Base-by-base conservation (phyloP, 23 red algal genomes). In the Gracilaria vermiculophylla region DNA sequence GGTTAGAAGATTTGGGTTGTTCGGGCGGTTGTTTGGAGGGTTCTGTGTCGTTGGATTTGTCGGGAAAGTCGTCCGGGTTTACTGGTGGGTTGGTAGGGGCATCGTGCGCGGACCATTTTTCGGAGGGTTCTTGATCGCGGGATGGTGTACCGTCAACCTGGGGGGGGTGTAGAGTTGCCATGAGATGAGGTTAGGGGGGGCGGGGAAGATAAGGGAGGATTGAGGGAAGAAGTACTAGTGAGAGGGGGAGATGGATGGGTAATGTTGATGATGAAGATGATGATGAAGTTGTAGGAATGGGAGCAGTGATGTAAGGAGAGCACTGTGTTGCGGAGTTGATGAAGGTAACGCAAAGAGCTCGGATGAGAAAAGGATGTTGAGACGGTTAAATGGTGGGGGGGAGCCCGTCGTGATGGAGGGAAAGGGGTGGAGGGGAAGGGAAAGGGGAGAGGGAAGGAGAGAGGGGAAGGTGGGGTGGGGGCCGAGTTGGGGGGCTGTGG, bases 1-100 rank as follows among this genome's bases (percentile, higher is more conserved):
- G 78, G 42, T 62, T 28, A 82, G 78, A 65, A 82, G 45, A 37
- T 78, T 64, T 82, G 53, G 78, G 78, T 82, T 82, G 78, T 23
- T 50, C 44, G 42, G 78, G 39, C 10, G 53, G 39, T 9, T 65
- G 55, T 62, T 82, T 66, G 58, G 78, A 1, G 13, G 78, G 34
- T 64, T 50, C 44, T 44, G 64, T 39, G 43, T 71, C 66, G 70
- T 29, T 74, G 48, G 45, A 40, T 23, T 45, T 49, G 64, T 56
- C 41, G 31, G 70, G 43, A 23, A 49, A 74, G 49, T 39, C 33
- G 23, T 87, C 49, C 23, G 50, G 70, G 52, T 87, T 69, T 48
- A 45, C 61, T 39, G 24, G 66, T 39, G 50, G 33, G 64, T 39
- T 42, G 66, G 50, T 13, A 36, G 51, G 29, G 31, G 83, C 49